Percentiles rank a stretch among this genome's conserved stretches.
Conservation (phyloP, 495 filamentous ascomycete species). For the Neurospora sp. region DNA sequence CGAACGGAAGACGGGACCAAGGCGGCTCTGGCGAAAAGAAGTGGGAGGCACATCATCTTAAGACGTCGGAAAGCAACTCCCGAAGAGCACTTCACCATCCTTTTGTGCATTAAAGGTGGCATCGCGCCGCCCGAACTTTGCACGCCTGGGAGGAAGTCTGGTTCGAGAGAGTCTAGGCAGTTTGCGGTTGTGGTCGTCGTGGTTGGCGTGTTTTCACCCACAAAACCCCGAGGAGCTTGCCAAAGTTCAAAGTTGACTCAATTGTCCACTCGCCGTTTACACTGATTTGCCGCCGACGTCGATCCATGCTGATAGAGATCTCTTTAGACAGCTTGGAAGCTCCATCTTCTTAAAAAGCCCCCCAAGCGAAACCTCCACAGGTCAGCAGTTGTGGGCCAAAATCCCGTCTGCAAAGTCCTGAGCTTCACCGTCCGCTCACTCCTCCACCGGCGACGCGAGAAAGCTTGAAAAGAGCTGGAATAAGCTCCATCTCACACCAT, state of each 20-base stretch:
- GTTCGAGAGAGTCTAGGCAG: neutral
- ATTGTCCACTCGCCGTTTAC: neutral
- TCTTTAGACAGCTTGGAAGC: neutral
- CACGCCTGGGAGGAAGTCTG: neutral
- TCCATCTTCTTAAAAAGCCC: neutral
- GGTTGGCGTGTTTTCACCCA: neutral
- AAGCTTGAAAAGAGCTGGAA: neutral
- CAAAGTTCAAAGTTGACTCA: neutral
- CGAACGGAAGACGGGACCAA: neutral
- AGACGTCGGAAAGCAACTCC: neutral
- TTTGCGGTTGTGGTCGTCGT: neutral
- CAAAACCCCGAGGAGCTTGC: neutral
- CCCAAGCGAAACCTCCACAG: neutral
- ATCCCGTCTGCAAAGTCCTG: neutral
- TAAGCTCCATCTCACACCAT: neutral
- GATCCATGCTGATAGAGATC: neutral
- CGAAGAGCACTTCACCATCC: neutral
- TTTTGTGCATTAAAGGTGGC: neutral
- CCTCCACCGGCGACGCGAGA: neutral
- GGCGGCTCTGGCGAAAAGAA: neutral
- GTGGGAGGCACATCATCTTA: neutral
- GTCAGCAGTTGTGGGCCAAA: neutral
- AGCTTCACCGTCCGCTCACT: neutral
- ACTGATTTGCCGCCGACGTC: neutral
- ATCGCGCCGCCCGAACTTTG: neutral